Base-by-base conservation (phyloP, 768 basidiomycete species). In the Hortiboletus flavorubellus region DNA sequence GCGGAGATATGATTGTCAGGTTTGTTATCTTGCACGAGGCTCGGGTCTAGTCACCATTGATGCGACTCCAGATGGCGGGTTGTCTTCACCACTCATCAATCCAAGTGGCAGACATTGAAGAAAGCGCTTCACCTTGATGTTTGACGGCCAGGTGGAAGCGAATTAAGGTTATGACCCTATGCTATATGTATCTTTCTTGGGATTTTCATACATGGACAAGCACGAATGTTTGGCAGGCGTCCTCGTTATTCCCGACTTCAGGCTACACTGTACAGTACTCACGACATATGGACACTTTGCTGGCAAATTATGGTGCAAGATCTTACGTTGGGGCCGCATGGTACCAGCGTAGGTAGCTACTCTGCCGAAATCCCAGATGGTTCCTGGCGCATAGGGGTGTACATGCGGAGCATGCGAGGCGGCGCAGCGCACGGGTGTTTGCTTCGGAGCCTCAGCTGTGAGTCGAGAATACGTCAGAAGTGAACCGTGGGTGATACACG, bases 1-100 rank as follows among this genome's bases (percentile, higher is more conserved):
- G 80, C 61, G 85, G 86, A 16, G 83, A 85, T 63, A 72, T 89
- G 63, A 72, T 87, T 55, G 74, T 89, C 53, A 80, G 78, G 86
- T 87, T 50, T 48, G 59, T 64, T 35, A 30, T 53, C 40, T 49
- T 41, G 23, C 48, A 48, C 41, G 56, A 59, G 51, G 43, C 30
- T 51, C 2, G 21, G 34, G 23, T 26, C 46, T 23, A 21, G 35
- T 54, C 33, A 40, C 51, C 18, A 30, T 8, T 58, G 48, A 62
- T 18, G 43, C 10, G 23, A 39, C 43, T 21, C 41, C 26, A 71
- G 70, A 39, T 71, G 70, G 70, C 70, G 72, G 26, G 67, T 71
- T 10, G 56, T 72, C 18, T 71, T 71, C 51, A n/a, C 55, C 21
- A 8, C 55, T 41, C 68, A 72, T 10, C 64, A 67, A 26, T 68